Base-by-base conservation (phyloP, 2,329 filamentous ascomycete genomes). In the Hortaea werneckii region DNA sequence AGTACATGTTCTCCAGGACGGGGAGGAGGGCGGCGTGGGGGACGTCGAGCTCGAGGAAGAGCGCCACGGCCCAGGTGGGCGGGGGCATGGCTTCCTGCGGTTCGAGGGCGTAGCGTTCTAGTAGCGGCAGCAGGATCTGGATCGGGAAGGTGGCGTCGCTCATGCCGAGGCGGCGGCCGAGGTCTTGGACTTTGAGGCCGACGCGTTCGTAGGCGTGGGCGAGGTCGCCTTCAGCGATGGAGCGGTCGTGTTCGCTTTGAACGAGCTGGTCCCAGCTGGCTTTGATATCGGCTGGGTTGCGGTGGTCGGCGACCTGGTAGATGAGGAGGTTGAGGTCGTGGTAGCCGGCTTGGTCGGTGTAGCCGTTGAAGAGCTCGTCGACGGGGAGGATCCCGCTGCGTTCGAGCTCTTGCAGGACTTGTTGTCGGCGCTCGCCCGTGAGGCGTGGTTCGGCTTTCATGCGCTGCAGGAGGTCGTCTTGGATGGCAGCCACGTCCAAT, bases 291-390 rank as follows among this genome's bases (percentile, higher is more conserved):
- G 85, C 81, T 1, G 87, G 76, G 58, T 90, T 94, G 57, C 90
- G 84, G 70, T 94, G 87, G 65, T 96, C 88, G 40, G 90, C 90
- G 1, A 84, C 79, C 64, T 94, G 84, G 71, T 89, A 96, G 59
- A 98, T 95, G 49, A 90, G 75, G 6, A 98, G 78, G 62, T 87
- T 95, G 42, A 98, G 78, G 62, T 96, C 92, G 67, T 88, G 90
- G 73, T 98, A 98, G 42, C 81, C 83, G 2, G 87, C 92, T 59
- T 87, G 83, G 60, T 95, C 89, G 45, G 89, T 87, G 58, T 88
- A 98, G 52, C 80, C 73, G 62, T 96, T 94, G 70, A 87, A 98
- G n/a, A 98, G 79, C 81, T 94, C 79, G 51, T 82, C 86, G 32
- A 96, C 72, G 47, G 79, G 75, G 55, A 85, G 75, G 41, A 96